Evolutionary conservation across 202 grass and related monocot species (phyloP).

Genomic region (Digitaria exilis): DNA sequence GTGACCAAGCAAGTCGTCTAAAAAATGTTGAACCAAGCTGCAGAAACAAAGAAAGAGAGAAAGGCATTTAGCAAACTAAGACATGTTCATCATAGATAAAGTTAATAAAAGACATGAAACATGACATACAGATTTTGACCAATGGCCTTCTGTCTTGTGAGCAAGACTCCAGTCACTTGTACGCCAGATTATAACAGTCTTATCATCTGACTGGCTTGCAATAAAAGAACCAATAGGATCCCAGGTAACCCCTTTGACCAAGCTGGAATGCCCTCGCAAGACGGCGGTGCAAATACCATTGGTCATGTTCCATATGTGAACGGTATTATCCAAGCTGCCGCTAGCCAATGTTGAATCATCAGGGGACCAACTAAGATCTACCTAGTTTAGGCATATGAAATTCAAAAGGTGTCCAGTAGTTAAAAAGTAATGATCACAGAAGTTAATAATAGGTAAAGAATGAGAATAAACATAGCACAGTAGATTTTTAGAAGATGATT

Average conservation of each 20-base stretch:
- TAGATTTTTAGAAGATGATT: constrained; percentile 54
- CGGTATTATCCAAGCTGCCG: constrained; percentile 88
- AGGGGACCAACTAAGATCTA: constrained; percentile 99
- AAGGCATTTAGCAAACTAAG: constrained; percentile 32
- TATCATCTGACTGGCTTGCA: constrained; percentile 95
- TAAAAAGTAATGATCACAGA: constrained; percentile 16
- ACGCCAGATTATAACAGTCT: constrained; percentile 95
- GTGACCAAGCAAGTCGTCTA: constrained; percentile 87
- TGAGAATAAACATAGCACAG: constrained; percentile 20
- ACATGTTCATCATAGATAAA: constrained; percentile 11
- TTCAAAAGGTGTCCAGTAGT: constrained; percentile 19
- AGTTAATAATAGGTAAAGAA: constrained; percentile 20
- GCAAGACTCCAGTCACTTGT: constrained; percentile 98
- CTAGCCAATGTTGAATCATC: constrained; percentile 90
- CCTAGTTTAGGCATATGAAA: constrained; percentile 71
- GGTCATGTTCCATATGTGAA: constrained; percentile 92
- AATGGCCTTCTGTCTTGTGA: constrained; percentile 95
- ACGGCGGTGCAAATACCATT: constrained; percentile 93
- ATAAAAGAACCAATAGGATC: constrained; percentile 99
- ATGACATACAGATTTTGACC: constrained; percentile 90
- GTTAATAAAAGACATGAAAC: constrained; percentile 31
- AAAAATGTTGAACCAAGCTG: constrained; percentile 99
- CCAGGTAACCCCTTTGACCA: constrained; percentile 99
- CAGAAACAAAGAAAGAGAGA: constrained; percentile 34
- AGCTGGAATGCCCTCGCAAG: constrained; percentile 86